Evolutionary conservation across 352 stramenopile species (phyloP).

Genomic region (Saprolegnia parasitica): DNA sequence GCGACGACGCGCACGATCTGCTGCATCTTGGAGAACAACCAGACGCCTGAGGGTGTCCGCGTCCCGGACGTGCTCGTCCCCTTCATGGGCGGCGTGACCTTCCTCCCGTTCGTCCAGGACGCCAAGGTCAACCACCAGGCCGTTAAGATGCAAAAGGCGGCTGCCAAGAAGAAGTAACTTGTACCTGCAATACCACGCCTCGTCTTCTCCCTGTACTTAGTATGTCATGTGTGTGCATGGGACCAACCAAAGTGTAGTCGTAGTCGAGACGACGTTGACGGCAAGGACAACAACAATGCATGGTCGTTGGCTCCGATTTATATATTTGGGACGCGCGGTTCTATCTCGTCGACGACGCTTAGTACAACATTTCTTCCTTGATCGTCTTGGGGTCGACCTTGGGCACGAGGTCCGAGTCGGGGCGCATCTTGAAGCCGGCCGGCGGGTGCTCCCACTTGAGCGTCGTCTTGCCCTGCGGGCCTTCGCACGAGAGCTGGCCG

Average conservation of each 20-base stretch:
- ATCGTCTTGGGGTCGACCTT: slow-evolving; percentile 93
- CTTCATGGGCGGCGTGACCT: slow-evolving; percentile 98
- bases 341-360: slow-evolving; percentile 25
- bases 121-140: slow-evolving; percentile 88
- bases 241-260: too few relatives aligned
- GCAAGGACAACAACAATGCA: slow-evolving; percentile 1
- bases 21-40: slow-evolving; percentile 99
- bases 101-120: slow-evolving; percentile 97
- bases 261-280: background rate
- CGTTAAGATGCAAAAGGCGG: slow-evolving; percentile 93
- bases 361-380: slow-evolving; percentile 89
- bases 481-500: slow-evolving; percentile 98
- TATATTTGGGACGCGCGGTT: background rate
- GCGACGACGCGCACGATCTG: slow-evolving; percentile 98
- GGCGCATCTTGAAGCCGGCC: slow-evolving; percentile 88
- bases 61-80: slow-evolving; percentile 97
- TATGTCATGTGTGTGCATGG: background rate
- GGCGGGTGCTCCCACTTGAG: slow-evolving; percentile 82
- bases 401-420: slow-evolving; percentile 86
- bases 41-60: slow-evolving; percentile 95
- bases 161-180: slow-evolving; percentile 80
- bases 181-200: background rate
- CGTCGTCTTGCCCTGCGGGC: slow-evolving; percentile 94
- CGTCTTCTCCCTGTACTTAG: background rate
- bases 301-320: background rate